phyloP scores from a whole-genome alignment of 345 rosid genomes.

The Trapa incisa region DNA sequence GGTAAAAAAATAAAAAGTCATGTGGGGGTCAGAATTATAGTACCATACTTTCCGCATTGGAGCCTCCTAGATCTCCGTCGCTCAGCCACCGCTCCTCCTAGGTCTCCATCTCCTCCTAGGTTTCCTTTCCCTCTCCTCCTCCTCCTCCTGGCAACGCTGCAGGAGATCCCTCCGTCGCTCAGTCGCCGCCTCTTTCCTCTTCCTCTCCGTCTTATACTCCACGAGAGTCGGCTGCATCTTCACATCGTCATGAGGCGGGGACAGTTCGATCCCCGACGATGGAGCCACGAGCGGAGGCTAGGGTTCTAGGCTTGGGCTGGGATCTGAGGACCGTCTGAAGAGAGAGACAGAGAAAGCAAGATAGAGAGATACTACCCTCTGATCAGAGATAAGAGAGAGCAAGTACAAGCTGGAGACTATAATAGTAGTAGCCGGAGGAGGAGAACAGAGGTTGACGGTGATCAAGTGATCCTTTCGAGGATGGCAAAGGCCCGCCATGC shows the following conservation, averaged over 20 bases:
- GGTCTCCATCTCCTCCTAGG: conserved; percentile 35
- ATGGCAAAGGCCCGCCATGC: conserved; percentile 6
- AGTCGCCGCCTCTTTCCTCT: conserved; percentile 59
- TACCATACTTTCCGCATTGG: too few species aligned
- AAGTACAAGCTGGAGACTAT: conserved; percentile 44
- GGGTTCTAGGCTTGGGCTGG: conserved; percentile 37
- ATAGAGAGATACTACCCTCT: background rate
- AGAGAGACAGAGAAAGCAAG: conserved; percentile 55
- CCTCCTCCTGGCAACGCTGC: conserved; percentile 71
- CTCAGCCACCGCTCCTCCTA: too few species aligned
- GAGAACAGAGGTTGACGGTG: background rate
- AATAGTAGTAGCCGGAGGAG: background rate
- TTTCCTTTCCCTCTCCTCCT: conserved; percentile 43
- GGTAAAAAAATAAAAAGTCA: too few species aligned
- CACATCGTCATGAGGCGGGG: conserved; percentile 10
- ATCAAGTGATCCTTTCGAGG: conserved; percentile 10
- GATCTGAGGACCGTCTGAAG: conserved; percentile 62
- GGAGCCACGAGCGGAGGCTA: conserved; percentile 12
- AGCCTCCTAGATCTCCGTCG: too few species aligned
- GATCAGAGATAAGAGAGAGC: conserved; percentile 67
- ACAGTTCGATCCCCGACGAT: conserved; percentile 5
- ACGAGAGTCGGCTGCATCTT: conserved; percentile 53
- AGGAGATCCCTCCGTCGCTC: conserved; percentile 73
- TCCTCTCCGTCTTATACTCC: conserved; percentile 69
- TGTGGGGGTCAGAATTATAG: too few species aligned